Conservation (phyloP, 2,329 filamentous ascomycete genomes). For the Epichloe glyceriae region DNA sequence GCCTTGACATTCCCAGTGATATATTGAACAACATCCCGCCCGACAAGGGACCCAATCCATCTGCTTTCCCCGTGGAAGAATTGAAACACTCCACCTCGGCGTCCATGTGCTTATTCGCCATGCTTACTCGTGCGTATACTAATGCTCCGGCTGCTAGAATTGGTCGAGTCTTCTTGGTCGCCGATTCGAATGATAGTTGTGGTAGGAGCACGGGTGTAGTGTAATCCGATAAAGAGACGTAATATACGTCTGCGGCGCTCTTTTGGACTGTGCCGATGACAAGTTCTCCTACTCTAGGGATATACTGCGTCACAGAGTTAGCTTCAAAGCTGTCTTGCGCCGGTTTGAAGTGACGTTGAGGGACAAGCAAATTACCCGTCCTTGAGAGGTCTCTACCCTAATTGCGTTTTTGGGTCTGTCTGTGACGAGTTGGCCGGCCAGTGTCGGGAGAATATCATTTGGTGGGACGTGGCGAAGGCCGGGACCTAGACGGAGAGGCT, state of each 20-base stretch:
- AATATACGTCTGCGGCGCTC: conserved; percentile 63
- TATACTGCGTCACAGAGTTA: conserved; percentile 44
- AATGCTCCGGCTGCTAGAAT: conserved; percentile 61
- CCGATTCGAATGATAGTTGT: conserved; percentile 84
- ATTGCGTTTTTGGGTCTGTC: conserved; percentile 64
- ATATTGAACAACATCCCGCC: conserved; percentile 81
- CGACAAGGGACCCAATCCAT: conserved; percentile 71
- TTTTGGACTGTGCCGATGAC: conserved; percentile 78
- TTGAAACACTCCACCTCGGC: conserved; percentile 85
- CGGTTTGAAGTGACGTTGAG: background rate
- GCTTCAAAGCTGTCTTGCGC: background rate
- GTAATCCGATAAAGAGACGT: conserved; percentile 60
- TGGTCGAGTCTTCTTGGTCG: conserved; percentile 82
- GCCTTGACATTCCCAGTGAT: conserved; percentile 67
- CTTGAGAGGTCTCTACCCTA: conserved; percentile 60
- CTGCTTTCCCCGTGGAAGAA: conserved; percentile 71
- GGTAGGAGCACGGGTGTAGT: conserved; percentile 57
- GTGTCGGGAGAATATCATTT: conserved; percentile 55
- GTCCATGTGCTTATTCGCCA: conserved; percentile 72
- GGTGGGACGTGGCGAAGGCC: conserved; percentile 73
- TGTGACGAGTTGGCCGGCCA: conserved; percentile 53
- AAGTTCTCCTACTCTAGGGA: conserved; percentile 67
- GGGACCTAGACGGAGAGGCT: conserved; percentile 67
- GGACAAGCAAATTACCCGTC: conserved; percentile 40
- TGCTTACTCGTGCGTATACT: conserved; percentile 76